Evolutionary conservation across 805 yeast species (phyloP).

Genomic region (Wickerhamomyces chambardii): DNA sequence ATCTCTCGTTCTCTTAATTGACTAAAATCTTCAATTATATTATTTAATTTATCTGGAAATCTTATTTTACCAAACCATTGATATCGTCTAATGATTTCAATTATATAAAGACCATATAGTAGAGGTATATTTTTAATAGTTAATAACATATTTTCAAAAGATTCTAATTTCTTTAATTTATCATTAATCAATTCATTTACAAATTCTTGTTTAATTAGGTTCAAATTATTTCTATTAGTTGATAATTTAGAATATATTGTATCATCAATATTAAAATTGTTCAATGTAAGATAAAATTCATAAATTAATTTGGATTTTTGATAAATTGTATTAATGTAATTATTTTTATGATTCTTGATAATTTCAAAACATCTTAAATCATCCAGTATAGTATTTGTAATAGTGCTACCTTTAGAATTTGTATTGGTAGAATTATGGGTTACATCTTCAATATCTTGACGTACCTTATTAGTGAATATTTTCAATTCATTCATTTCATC

Average conservation of each 20-base stretch:
- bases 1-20: conserved; percentile 47
- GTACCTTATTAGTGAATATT: conserved; percentile 10
- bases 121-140: conserved; percentile 59
- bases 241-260: conserved; percentile 4
- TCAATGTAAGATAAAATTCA: conserved; percentile 22
- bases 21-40: conserved; percentile 49
- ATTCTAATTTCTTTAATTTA: conserved; percentile 17
- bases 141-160: conserved; percentile 13
- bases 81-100: conserved; percentile 50
- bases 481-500: conserved; percentile 10
- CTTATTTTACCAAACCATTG: conserved; percentile 39
- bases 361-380: too few species aligned
- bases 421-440: neutral
- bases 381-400: too few species aligned
- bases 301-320: conserved; percentile 25
- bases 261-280: conserved; percentile 22
- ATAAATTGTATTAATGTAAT: conserved; percentile 22
- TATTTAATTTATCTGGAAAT: conserved; percentile 15
- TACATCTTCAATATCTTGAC: conserved; percentile 13
- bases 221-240: conserved; percentile 10
- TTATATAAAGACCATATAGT: conserved; percentile 57
- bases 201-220: conserved; percentile 12
- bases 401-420: too few species aligned
- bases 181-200: conserved; percentile 9
- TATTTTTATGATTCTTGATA: conserved; percentile 14